Conservation (phyloP, 2,329 filamentous ascomycete species). For the Trichoderma sp. region DNA sequence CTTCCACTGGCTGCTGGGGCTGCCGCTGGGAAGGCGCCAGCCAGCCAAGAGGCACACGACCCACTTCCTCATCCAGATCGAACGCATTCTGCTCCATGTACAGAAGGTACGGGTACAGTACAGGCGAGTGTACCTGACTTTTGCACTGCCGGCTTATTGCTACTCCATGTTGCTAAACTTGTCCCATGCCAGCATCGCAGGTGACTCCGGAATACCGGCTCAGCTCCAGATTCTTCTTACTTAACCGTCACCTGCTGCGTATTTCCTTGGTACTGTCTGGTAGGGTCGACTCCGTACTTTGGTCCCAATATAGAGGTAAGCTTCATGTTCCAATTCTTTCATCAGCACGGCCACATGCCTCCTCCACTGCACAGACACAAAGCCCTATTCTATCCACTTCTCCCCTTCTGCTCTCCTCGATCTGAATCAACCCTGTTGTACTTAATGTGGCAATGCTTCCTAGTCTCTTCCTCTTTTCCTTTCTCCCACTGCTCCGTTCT, state of each 20-base stretch:
- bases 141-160: background rate
- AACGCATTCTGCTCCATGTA: background rate
- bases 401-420: background rate
- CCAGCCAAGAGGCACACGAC: slow-evolving; percentile 10
- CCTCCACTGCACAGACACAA: background rate
- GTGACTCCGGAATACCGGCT: background rate
- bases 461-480: background rate
- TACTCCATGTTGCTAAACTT: background rate
- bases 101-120: background rate
- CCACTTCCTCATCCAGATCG: slow-evolving; percentile 19
- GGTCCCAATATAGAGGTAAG: background rate
- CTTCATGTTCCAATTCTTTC: background rate
- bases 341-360: background rate
- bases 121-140: background rate
- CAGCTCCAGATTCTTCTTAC: background rate
- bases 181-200: background rate
- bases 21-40: background rate
- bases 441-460: background rate
- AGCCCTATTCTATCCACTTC: background rate
- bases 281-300: background rate
- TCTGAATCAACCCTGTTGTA: background rate
- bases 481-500: background rate
- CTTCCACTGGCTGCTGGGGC: slow-evolving; percentile 2
- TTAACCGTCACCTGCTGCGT: background rate
- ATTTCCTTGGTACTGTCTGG: background rate